phyloP scores from a whole-genome alignment of 2,329 filamentous ascomycete genomes.

The Colletotrichum acutatum region DNA sequence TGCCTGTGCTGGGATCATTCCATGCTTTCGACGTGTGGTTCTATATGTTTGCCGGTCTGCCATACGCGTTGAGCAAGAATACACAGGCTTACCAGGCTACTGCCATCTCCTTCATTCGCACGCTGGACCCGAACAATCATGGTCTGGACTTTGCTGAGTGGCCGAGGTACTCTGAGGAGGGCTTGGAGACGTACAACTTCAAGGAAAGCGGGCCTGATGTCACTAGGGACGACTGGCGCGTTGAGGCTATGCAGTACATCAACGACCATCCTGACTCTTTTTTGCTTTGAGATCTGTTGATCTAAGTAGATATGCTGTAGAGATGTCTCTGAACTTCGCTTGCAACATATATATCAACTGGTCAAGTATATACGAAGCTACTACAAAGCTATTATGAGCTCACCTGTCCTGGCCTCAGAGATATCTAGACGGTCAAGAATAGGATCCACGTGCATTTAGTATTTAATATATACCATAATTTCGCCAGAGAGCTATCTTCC shows the following conservation, averaged over 20 bases:
- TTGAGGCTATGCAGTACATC: conserved; percentile 23
- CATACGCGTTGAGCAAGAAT: conserved; percentile 14
- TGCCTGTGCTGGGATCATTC: conserved; percentile 13
- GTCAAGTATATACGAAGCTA: no score
- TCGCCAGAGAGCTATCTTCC: no score
- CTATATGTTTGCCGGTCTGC: conserved; percentile 17
- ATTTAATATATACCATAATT: no score
- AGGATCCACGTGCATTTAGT: no score
- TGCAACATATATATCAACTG: no score
- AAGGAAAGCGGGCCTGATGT: neutral
- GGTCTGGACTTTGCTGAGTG: neutral
- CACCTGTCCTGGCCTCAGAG: no score
- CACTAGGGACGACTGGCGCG: conserved; percentile 4
- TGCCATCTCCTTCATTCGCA: conserved; percentile 19
- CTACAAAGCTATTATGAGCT: no score
- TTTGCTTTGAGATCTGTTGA: neutral
- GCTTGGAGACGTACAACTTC: conserved; percentile 15
- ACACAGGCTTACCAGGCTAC: conserved; percentile 17
- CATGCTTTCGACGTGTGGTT: conserved; percentile 15
- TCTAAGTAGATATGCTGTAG: no score
- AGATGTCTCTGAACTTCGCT: no score
- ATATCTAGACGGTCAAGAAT: no score
- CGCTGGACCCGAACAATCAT: conserved; percentile 16
- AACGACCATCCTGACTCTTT: conserved; percentile 13
- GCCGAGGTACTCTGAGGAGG: conserved; percentile 1